Conservation (phyloP, 495 filamentous ascomycete species). For the Penicillium canescens region DNA sequence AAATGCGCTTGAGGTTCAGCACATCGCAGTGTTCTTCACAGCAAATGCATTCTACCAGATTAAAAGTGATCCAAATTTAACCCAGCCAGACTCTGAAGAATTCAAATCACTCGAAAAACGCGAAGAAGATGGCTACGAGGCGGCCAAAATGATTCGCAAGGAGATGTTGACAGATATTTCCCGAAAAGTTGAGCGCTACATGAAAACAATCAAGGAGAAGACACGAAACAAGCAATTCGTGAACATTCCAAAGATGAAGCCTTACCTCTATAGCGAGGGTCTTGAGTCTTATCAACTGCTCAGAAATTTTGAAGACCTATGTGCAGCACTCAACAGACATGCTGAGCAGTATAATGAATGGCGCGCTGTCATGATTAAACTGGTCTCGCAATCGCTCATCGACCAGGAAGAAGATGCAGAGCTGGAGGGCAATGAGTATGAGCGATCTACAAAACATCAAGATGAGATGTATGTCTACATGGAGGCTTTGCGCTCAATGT, state of each 20-base stretch:
- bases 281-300: constrained; percentile 61
- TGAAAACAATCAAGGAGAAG: constrained; percentile 46
- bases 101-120: constrained; percentile 64
- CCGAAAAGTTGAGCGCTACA: constrained; percentile 48
- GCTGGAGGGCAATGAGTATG: constrained; percentile 85
- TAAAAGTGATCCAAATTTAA: constrained; percentile 65
- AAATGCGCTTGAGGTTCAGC: constrained; percentile 73
- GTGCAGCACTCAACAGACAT: constrained; percentile 63
- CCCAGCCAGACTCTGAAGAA: constrained; percentile 61
- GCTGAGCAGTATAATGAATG: constrained; percentile 68
- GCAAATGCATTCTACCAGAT: constrained; percentile 83
- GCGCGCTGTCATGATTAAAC: constrained; percentile 66
- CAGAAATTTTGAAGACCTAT: constrained; percentile 56
- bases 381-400: constrained; percentile 73
- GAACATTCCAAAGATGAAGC: constrained; percentile 60
- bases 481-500: constrained; percentile 67
- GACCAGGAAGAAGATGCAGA: constrained; percentile 74
- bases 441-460: constrained; percentile 80
- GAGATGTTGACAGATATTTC: constrained; percentile 64
- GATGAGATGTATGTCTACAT: constrained; percentile 85
- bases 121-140: constrained; percentile 73
- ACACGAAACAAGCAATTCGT: constrained; percentile 54
- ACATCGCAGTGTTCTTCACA: constrained; percentile 80
- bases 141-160: constrained; percentile 71
- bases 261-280: constrained; percentile 52